Conservation (phyloP, 768 basidiomycete species). For the Baorangia bicolor region DNA sequence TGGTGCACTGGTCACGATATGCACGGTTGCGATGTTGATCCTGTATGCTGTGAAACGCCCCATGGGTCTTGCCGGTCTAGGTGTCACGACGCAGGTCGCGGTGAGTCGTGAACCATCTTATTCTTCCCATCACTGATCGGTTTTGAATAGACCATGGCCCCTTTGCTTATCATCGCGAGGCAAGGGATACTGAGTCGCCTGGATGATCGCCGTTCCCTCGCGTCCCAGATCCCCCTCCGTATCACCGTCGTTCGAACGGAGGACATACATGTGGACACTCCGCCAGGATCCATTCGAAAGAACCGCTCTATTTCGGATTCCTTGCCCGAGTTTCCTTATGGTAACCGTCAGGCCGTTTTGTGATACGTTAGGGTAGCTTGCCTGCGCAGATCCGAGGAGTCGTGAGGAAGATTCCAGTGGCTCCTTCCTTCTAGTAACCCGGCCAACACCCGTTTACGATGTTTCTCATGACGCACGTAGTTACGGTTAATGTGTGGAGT, state of each 20-base stretch:
- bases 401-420: background rate
- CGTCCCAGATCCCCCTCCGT: slow-evolving; percentile 14
- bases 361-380: background rate
- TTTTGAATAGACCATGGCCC: slow-evolving; percentile 9
- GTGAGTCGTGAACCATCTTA: slow-evolving; percentile 4
- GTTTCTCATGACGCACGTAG: background rate
- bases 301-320: background rate
- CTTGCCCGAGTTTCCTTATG: background rate
- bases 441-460: background rate
- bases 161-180: slow-evolving; percentile 20
- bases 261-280: slow-evolving; percentile 2
- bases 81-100: slow-evolving; percentile 19
- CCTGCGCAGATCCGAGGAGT: no score
- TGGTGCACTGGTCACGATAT: slow-evolving; percentile 19
- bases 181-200: slow-evolving; percentile 10
- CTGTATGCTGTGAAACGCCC: slow-evolving; percentile 3
- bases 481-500: background rate
- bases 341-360: slow-evolving; percentile 4
- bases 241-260: slow-evolving; percentile 13
- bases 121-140: background rate
- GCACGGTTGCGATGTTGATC: slow-evolving; percentile 14
- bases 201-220: background rate
- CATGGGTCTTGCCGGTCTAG: slow-evolving; percentile 13
- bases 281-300: background rate
- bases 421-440: background rate